A percentile compares a stretch with the other conserved stretches of the same genome.
Conservation (phyloP, 306 rosid species). For the Abrus pulchellus region DNA sequence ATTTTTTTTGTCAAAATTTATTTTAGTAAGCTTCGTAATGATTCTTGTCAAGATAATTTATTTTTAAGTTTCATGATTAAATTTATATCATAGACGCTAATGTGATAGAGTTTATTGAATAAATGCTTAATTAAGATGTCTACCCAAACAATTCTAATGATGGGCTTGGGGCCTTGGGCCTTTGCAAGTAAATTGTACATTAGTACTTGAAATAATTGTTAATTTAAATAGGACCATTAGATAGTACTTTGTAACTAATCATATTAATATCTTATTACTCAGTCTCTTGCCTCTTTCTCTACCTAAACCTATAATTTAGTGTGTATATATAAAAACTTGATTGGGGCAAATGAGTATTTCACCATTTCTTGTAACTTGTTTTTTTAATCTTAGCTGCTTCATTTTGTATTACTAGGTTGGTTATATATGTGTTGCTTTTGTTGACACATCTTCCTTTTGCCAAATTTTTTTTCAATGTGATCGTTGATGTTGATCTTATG, state of each 20-base stretch:
- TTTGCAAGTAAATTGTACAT: not conserved
- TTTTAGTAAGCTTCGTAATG: not conserved
- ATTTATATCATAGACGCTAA: no score
- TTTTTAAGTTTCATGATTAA: no score
- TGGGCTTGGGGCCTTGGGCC: not conserved
- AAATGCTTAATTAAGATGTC: no score
- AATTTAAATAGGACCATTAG: no score
- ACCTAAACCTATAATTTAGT: not conserved
- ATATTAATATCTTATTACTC: no score
- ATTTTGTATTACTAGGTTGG: not conserved
- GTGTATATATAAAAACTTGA: no score
- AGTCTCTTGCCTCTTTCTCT: not conserved
- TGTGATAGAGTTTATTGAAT: not conserved
- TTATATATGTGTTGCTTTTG: not conserved
- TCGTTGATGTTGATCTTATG: not conserved
- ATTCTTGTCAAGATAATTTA: no score
- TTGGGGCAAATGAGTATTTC: not conserved
- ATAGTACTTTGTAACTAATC: no score
- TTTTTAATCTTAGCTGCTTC: not conserved
- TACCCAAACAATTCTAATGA: no score
- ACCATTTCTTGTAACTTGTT: not conserved
- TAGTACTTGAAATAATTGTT: not conserved
- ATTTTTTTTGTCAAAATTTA: no score
- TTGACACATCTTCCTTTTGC: not conserved
- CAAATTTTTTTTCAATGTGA: conserved; percentile 15